Base-by-base conservation (phyloP, 352 stramenopile species). In the Phytophthora idaei region DNA sequence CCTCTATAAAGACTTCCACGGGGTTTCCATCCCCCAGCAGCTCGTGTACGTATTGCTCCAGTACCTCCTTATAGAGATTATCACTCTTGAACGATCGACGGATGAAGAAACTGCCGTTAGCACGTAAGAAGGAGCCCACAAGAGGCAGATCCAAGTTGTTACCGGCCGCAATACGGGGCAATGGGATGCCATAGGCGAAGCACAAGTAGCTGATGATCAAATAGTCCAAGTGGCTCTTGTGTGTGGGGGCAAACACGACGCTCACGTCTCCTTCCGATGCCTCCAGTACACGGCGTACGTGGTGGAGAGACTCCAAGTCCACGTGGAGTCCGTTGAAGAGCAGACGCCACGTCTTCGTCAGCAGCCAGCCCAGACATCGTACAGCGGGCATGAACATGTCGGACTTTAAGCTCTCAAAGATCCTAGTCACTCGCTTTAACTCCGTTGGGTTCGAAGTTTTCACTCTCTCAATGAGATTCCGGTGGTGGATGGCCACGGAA, bases 101-200 rank as follows among this genome's bases (percentile, higher is more conserved):
- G 58, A 97, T 96, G 73, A 97, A 97, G 61, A 97, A 97, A 57
- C 87, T 94, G 57, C 90, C 90, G 48, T 90, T 93, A 11, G 87
- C 82, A 4, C 85, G 89, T 56, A 97, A 72, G 45, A 97, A 93
- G 1, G 76, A 76, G 5, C 90, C 90, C 28, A 97, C 73, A 28
- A 96, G 27, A 0, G 87, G 87, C 17, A 97, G 54, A 51, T 97
- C 87, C 34, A 97, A 61, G 72, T 97, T 97, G 77, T 96, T 93
- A 2, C 90, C 90, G 0, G 90, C 88, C 0, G 87, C 89, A 64
- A 97, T 97, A 29, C 87, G 84, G 1, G 89, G 90, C 48, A 94
- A 54, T 11, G 89, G 87, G 47, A 97, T 83, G 55, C 91, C 86
- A 62, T 96, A 97, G 5, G 83, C 84, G 54, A 95, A 96, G 71